Percentiles rank a stretch among this genome's conserved stretches.
These are phyloP conservation scores for Dimocarpus longan DNA, from an alignment of 345 rosid genomes.

Conservation along the genomic window DNA sequence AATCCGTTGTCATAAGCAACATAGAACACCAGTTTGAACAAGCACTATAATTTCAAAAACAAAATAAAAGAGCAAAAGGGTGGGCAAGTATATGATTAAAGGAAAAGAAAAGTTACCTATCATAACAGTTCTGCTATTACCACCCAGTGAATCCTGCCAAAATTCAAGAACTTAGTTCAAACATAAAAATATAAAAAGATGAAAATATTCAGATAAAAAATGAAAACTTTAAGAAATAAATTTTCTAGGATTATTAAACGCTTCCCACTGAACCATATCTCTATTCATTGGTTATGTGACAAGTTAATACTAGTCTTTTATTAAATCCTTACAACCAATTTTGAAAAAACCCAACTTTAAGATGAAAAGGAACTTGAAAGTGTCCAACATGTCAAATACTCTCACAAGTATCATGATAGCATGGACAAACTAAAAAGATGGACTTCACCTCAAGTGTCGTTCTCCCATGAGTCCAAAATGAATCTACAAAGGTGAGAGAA, in stretches of 20 bases:
- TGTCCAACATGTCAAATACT: not conserved
- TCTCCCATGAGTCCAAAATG: not conserved
- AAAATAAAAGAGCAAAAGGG: not conserved
- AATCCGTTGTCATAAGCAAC: not conserved
- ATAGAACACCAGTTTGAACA: not conserved
- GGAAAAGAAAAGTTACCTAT: constrained; percentile 63
- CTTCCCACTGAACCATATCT: constrained; percentile 6
- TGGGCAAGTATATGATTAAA: constrained; percentile 2
- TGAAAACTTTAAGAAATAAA: not conserved
- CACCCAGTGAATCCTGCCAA: constrained; percentile 98
- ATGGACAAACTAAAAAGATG: not conserved
- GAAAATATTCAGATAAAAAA: not conserved
- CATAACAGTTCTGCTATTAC: constrained; percentile 99
- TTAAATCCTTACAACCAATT: not conserved
- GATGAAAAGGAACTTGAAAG: not conserved
- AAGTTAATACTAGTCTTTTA: not conserved
- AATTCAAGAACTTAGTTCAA: constrained; percentile 9
- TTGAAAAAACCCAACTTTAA: not conserved
- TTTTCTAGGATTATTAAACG: not conserved
- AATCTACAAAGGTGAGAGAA: not conserved
- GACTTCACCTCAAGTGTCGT: not conserved
- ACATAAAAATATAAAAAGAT: constrained; percentile 12
- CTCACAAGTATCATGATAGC: not conserved
- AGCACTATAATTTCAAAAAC: not conserved
- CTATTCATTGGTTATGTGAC: not conserved